Base-by-base conservation (phyloP, 176 grass and related monocot species). In the Ensete ventricosum region DNA sequence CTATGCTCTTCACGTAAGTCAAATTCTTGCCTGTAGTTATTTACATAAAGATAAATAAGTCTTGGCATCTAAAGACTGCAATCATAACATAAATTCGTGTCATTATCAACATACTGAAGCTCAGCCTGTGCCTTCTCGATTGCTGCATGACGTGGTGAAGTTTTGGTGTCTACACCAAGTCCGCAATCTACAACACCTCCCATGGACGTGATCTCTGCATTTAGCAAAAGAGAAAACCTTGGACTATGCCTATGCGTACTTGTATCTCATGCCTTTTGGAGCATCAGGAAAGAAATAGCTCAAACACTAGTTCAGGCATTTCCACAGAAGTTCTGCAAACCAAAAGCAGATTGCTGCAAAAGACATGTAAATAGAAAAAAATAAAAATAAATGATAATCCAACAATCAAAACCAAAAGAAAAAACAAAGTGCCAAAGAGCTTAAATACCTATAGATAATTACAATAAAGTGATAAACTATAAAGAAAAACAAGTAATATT, bases 51-150 rank as follows among this genome's bases (percentile, higher is more conserved):
- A 26, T 26, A 64, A 64, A 24, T 62, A 83, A 19, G 9, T 70
- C 49, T 58, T 52, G 14, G 55, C 53, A 62, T 79, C 52, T 60
- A 76, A 11, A 70, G 79, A 25, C 10, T 74, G 78, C 55, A 62
- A 76, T 29, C 50, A 84, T 54, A 73, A 71, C 20, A 50, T 48
- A 79, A 11, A 21, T 52, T 14, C 65, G 54, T 59, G 80, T 52
- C 6, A 67, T 63, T 5, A 7, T 77, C 23, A 57, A 76, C 72
- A 55, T 84, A 99, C 96, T 86, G 91, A 69, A 99, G 83, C 62
- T 95, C 96, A 63, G 90, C 96, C 67, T 99, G 91, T 79, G 96
- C 96, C 88, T 89, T 91, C 80, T 95, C 96, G 81, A 99, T 94
- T 76, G 88, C 86, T 20, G 11, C 84, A 86, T n/a, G 84, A 63